Percentiles rank a stretch among this genome's conserved stretches.
Evolutionary conservation across 176 grass and related monocot genomes (phyloP).

Genomic region (Rhipidocladum racemiflorum): DNA sequence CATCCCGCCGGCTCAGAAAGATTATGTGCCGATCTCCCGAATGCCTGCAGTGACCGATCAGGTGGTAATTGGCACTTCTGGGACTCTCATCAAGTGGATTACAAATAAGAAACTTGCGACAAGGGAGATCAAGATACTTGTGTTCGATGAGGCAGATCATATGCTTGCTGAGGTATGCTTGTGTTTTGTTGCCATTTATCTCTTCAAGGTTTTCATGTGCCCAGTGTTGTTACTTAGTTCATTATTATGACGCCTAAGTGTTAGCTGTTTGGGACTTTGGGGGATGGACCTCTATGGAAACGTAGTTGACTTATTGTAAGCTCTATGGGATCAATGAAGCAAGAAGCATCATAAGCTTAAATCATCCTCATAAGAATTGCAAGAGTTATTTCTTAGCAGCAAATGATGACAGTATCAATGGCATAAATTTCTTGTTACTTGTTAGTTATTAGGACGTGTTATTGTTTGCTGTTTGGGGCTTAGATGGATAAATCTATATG

Average conservation of each 20-base stretch:
- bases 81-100: constrained; percentile 83
- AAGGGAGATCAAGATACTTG: constrained; percentile 71
- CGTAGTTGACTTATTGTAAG: neutral
- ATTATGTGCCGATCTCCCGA: constrained; percentile 53
- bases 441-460: neutral
- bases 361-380: neutral
- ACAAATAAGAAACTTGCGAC: constrained; percentile 55
- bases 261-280: neutral
- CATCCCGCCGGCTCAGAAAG: constrained; percentile 47
- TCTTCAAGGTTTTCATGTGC: neutral
- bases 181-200: neutral
- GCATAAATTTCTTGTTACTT: no score
- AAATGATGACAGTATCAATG: neutral
- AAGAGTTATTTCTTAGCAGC: neutral
- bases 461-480: no score
- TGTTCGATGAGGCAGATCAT: constrained; percentile 85
- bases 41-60: constrained; percentile 62
- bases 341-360: neutral
- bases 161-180: constrained; percentile 72
- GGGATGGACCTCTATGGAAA: neutral
- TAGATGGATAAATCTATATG: neutral
- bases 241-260: neutral
- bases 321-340: neutral
- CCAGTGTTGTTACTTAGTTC: neutral
- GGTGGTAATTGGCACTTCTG: constrained; percentile 89